A percentile compares a stretch with the other conserved stretches of the same genome.
Evolutionary conservation across 2,329 filamentous ascomycete genomes (phyloP).

Genomic region (Plenodomus tracheiphilus): DNA sequence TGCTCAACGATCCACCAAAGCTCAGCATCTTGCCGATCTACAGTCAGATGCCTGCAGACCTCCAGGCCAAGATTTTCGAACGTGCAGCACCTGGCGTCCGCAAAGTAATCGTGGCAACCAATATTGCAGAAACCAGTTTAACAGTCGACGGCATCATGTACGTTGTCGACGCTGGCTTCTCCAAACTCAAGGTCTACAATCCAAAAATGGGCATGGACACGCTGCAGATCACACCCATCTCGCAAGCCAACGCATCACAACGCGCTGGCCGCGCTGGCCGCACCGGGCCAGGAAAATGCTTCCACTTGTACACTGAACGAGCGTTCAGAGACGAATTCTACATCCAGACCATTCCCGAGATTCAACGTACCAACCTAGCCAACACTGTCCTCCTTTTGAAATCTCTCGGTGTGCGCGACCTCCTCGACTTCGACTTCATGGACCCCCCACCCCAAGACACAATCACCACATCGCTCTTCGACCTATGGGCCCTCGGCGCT

Average conservation of each 20-base stretch:
- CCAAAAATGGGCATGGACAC: slow-evolving; percentile 99
- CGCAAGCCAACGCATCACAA: slow-evolving; percentile 93
- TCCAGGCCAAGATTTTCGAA: slow-evolving; percentile 98
- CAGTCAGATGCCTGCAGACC: slow-evolving; percentile 97
- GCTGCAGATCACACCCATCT: slow-evolving; percentile 95
- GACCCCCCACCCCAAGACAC: slow-evolving; percentile 97
- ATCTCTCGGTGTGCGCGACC: slow-evolving; percentile 88
- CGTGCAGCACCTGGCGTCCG: slow-evolving; percentile 85
- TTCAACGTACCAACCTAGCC: slow-evolving; percentile 92
- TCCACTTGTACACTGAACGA: slow-evolving; percentile 89
- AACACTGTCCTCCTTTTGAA: slow-evolving; percentile 95
- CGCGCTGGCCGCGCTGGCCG: slow-evolving; percentile 90
- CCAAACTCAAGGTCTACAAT: slow-evolving; percentile 98
- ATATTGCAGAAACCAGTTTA: slow-evolving; percentile 96
- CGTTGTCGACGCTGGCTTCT: slow-evolving; percentile 93
- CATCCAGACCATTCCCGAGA: slow-evolving; percentile 94
- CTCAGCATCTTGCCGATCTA: slow-evolving; percentile 96
- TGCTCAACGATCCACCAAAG: slow-evolving; percentile 92
- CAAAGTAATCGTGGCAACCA: slow-evolving; percentile 97
- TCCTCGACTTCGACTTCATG: slow-evolving; percentile 99
- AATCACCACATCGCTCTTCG: slow-evolving; percentile 95
- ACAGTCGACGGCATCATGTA: slow-evolving; percentile 99
- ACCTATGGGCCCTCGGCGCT: slow-evolving; percentile 93
- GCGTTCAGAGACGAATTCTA: slow-evolving; percentile 97
- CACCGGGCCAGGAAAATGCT: slow-evolving; percentile 94